Evolutionary conservation across 257 asterid genomes (phyloP).

Genomic region (Ligustrum vulgare): DNA sequence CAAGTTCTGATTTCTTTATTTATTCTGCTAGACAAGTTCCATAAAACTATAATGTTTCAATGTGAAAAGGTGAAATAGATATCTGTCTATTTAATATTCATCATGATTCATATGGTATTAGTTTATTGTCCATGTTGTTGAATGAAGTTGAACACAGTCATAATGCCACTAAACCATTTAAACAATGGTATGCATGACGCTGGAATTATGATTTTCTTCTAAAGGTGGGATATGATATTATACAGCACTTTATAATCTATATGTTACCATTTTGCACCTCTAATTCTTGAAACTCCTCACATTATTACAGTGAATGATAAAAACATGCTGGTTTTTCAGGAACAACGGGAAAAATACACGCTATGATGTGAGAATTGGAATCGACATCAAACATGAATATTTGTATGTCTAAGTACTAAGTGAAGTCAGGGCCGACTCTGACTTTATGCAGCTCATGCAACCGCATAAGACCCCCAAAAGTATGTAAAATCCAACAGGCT

Average conservation of each 20-base stretch:
- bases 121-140: conserved; percentile 17
- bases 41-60: not conserved
- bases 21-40: not conserved
- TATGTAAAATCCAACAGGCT: no score
- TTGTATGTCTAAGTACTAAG: no score
- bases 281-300: not conserved
- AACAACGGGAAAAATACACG: no score
- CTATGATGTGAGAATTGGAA: no score
- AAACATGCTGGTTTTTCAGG: not conserved
- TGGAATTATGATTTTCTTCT: not conserved
- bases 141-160: conserved; percentile 23
- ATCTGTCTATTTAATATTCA: not conserved
- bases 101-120: conserved; percentile 13
- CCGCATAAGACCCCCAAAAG: no score
- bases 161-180: conserved; percentile 20
- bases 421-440: no score
- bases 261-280: conserved; percentile 6
- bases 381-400: no score
- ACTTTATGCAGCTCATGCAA: no score
- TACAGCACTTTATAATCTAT: conserved; percentile 23
- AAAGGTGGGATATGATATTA: conserved; percentile 32
- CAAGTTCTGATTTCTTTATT: no score
- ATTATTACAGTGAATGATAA: not conserved
- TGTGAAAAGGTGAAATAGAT: not conserved
- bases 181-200: not conserved